Evolutionary conservation across 2,329 filamentous ascomycete species (phyloP).

Genomic region (Biscogniauxia sp.): DNA sequence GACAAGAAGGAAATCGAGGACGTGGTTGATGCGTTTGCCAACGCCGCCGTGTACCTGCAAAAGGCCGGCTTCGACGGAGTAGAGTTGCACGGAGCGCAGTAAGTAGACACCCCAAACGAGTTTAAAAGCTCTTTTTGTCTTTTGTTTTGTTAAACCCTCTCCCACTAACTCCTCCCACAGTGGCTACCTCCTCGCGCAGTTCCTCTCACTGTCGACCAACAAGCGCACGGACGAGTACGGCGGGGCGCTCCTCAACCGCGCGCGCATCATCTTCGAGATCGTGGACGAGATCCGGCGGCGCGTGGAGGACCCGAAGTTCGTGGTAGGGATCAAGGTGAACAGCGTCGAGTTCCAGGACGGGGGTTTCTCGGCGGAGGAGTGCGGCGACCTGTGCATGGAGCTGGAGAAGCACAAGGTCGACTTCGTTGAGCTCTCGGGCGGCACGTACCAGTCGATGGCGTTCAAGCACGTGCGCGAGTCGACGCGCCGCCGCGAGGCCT

Average conservation of each 20-base stretch:
- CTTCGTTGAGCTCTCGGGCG: slow-evolving; percentile 67
- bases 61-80: slow-evolving; percentile 35
- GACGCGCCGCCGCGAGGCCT: slow-evolving; percentile 59
- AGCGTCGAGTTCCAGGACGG: slow-evolving; percentile 53
- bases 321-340: slow-evolving; percentile 55
- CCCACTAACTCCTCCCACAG: background rate
- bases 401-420: slow-evolving; percentile 58
- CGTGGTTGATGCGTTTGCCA: slow-evolving; percentile 14
- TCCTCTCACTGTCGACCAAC: slow-evolving; percentile 51
- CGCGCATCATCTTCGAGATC: slow-evolving; percentile 52
- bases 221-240: slow-evolving; percentile 55
- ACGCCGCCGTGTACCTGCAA: slow-evolving; percentile 15
- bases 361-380: slow-evolving; percentile 24
- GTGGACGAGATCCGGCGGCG: slow-evolving; percentile 40
- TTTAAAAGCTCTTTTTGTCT: too few species aligned
- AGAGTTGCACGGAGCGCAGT: slow-evolving; percentile 49
- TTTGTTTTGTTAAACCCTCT: too few species aligned
- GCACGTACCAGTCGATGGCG: slow-evolving; percentile 53
- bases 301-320: slow-evolving; percentile 36
- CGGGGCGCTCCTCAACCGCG: slow-evolving; percentile 47
- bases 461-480: slow-evolving; percentile 37
- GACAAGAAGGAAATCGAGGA: slow-evolving; percentile 12
- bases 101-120: background rate
- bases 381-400: slow-evolving; percentile 47
- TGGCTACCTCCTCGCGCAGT: slow-evolving; percentile 58